phyloP scores from a whole-genome alignment of 106 monocot genomes.

The Phalaenopsis aphrodite region DNA sequence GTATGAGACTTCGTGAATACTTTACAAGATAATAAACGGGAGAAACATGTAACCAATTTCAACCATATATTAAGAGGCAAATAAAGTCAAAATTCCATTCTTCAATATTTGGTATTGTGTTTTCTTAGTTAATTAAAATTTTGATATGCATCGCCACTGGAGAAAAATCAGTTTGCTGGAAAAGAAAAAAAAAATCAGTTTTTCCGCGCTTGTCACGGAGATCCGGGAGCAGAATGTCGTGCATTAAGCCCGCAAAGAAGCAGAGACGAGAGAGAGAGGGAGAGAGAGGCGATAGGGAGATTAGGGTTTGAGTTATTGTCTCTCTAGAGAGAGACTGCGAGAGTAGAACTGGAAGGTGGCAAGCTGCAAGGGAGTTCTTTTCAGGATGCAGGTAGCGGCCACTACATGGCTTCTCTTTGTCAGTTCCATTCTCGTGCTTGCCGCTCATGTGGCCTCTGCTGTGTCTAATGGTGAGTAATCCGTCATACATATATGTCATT shows the following conservation, averaged over 20 bases:
- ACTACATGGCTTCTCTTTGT: slow-evolving; percentile 14
- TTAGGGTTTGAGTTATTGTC: background rate
- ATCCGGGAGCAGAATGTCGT: background rate
- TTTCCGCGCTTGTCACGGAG: background rate
- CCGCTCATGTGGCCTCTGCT: slow-evolving; percentile 6
- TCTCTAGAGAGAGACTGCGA: slow-evolving; percentile 9
- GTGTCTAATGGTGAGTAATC: slow-evolving; percentile 24
- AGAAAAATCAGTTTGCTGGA: too few species aligned
- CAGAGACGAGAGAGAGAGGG: background rate
- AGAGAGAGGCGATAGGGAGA: background rate
- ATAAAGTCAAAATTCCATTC: too few species aligned
- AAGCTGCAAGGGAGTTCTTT: slow-evolving; percentile 1
- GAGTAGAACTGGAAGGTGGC: slow-evolving; percentile 3
- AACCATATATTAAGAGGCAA: too few species aligned
- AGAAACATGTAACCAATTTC: too few species aligned
- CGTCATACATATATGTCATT: background rate
- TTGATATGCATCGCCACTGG: too few species aligned
- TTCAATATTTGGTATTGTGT: too few species aligned
- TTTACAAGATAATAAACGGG: too few species aligned
- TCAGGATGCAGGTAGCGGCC: slow-evolving; percentile 10
- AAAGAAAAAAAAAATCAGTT: too few species aligned
- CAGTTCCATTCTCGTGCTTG: slow-evolving; percentile 2
- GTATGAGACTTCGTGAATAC: too few species aligned
- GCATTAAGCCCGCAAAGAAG: background rate
- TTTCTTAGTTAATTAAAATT: too few species aligned